These are phyloP conservation scores for Penicillium sp. DNA, from an alignment of 2,329 filamentous ascomycete genomes.

Conservation along the genomic window DNA sequence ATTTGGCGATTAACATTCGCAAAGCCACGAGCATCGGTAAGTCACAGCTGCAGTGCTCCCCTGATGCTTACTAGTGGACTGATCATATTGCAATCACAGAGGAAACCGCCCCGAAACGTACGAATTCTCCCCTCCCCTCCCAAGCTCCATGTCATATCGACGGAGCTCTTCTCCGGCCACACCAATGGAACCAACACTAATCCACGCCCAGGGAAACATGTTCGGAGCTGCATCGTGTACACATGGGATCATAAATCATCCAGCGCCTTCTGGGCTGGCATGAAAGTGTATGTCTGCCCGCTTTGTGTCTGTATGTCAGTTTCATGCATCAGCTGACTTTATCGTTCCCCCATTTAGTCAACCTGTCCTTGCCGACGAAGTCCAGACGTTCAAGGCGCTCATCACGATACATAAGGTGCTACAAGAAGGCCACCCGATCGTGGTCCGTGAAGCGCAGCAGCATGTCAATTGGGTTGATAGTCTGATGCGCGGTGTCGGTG, in stretches of 20 bases:
- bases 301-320: too few relatives aligned
- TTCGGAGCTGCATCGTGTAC: conserved; percentile 93
- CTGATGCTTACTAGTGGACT: too few relatives aligned
- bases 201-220: conserved; percentile 64
- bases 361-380: conserved; percentile 94
- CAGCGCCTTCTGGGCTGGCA: conserved; percentile 88
- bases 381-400: conserved; percentile 96
- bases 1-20: conserved; percentile 57
- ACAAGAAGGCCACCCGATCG: conserved; percentile 86
- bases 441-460: conserved; percentile 76
- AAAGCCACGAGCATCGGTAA: conserved; percentile 57
- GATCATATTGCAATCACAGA: conserved; percentile 36
- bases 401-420: conserved; percentile 96
- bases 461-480: conserved; percentile 89
- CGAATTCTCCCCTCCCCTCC: too few relatives aligned
- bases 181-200: too few relatives aligned
- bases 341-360: too few relatives aligned
- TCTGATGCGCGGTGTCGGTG: conserved; percentile 69
- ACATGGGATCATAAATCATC: conserved; percentile 99
- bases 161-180: too few relatives aligned
- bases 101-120: conserved; percentile 60
- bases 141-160: neutral
- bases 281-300: conserved; percentile 93
- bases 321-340: too few relatives aligned
- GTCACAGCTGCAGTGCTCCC: too few relatives aligned